These are phyloP conservation scores for Cercospora sesami DNA, from an alignment of 2,329 filamentous ascomycete species.

Conservation along the genomic window DNA sequence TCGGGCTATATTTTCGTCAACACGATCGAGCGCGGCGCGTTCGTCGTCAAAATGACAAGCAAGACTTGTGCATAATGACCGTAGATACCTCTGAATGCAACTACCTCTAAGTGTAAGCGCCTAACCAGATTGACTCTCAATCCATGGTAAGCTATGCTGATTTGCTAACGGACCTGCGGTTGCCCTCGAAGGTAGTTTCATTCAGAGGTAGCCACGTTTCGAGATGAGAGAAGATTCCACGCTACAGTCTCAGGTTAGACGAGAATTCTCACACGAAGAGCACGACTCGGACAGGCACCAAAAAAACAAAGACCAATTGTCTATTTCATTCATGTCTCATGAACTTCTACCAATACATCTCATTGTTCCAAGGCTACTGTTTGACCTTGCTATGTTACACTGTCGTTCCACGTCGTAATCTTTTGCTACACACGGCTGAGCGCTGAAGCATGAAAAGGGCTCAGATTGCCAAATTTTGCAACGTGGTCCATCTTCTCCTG, in stretches of 20 bases:
- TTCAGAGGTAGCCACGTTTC: not conserved
- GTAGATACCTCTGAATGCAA: not conserved
- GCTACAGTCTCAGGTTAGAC: not conserved
- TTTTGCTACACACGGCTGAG: not conserved
- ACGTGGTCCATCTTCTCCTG: not conserved
- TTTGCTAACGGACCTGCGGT: not conserved
- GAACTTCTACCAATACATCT: not conserved
- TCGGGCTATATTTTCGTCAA: conserved; percentile 54
- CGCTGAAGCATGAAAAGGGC: not conserved
- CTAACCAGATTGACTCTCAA: not conserved
- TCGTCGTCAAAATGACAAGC: conserved; percentile 45
- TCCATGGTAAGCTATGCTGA: not conserved
- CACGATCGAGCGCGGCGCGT: conserved; percentile 54
- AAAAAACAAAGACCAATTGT: not conserved
- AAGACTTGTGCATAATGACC: conserved; percentile 1
- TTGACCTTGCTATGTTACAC: conserved; percentile 2
- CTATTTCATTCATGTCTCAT: not conserved
- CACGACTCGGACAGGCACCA: not conserved
- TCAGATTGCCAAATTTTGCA: not conserved
- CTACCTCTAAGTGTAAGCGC: not conserved
- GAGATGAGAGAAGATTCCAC: not conserved
- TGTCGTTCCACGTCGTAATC: not conserved
- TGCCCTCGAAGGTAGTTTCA: not conserved
- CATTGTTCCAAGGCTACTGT: not conserved
- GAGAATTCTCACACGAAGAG: not conserved